A percentile compares a stretch with the other conserved stretches of the same genome.
Conservation (phyloP, 306 rosid genomes). For the Quercus cerris region DNA sequence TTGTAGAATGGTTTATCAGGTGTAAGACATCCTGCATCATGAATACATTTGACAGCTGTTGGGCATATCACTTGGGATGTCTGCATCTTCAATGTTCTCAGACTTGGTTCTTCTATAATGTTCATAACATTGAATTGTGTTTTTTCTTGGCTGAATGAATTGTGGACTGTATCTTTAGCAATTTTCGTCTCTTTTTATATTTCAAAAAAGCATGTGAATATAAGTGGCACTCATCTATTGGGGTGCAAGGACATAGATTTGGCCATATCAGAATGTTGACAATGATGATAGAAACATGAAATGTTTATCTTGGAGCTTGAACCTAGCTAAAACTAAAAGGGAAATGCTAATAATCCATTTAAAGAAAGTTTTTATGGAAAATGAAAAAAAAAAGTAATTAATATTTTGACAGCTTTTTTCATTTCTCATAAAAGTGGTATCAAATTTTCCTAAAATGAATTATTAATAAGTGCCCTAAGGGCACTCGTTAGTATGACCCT, state of each 20-base stretch:
- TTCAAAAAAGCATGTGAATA: background rate
- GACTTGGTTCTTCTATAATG: background rate
- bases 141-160: too few relatives aligned
- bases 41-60: constrained; percentile 24
- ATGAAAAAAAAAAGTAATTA: too few relatives aligned
- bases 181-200: background rate
- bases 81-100: background rate
- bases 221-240: background rate
- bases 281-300: background rate
- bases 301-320: too few relatives aligned
- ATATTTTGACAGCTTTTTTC: too few relatives aligned
- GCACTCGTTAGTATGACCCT: too few relatives aligned
- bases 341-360: too few relatives aligned
- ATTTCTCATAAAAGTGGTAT: too few relatives aligned
- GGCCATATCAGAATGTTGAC: background rate
- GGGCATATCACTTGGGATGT: constrained; percentile 23
- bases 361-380: too few relatives aligned
- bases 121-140: background rate
- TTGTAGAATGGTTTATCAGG: constrained; percentile 32
- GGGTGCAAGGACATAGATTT: background rate
- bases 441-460: too few relatives aligned
- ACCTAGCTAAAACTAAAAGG: too few relatives aligned
- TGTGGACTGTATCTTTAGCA: background rate
- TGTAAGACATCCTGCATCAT: constrained; percentile 26
- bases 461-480: too few relatives aligned